These are phyloP conservation scores for Sherardia arvensis DNA, from an alignment of 257 asterid species.

Conservation along the genomic window DNA sequence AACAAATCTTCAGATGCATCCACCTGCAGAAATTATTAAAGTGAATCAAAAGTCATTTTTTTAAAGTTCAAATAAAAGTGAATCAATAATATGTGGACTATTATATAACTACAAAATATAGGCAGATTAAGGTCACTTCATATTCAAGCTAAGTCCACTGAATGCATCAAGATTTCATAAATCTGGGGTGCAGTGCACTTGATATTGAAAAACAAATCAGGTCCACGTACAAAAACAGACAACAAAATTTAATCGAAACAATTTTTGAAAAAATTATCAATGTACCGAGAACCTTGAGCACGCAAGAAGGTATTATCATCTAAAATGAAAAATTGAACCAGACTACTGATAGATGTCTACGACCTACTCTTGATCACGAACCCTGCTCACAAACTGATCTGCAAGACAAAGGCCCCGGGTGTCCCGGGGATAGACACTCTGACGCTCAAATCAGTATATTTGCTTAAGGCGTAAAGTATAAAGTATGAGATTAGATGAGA, in stretches of 20 bases:
- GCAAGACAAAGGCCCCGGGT: no score
- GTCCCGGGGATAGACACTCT: no score
- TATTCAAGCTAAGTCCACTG: neutral
- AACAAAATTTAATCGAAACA: neutral
- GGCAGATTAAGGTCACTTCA: neutral
- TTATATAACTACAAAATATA: neutral
- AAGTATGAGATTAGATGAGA: no score
- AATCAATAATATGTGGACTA: no score
- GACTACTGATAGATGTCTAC: no score
- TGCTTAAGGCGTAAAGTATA: no score
- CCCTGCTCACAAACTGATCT: no score
- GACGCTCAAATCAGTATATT: no score
- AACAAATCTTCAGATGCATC: conserved; percentile 73
- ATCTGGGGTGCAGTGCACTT: neutral
- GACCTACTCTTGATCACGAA: no score
- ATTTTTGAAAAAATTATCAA: neutral
- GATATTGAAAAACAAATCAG: neutral
- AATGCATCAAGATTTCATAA: neutral
- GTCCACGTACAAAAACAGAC: neutral
- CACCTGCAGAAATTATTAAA: conserved; percentile 36
- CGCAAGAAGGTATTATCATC: neutral
- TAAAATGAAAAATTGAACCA: neutral
- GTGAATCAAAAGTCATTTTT: no score
- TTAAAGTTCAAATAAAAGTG: neutral
- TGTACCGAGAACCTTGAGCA: no score